A percentile compares a stretch with the other conserved stretches of the same genome.
Evolutionary conservation across 306 rosid genomes (phyloP).

Genomic region (Cicer cuneatum): DNA sequence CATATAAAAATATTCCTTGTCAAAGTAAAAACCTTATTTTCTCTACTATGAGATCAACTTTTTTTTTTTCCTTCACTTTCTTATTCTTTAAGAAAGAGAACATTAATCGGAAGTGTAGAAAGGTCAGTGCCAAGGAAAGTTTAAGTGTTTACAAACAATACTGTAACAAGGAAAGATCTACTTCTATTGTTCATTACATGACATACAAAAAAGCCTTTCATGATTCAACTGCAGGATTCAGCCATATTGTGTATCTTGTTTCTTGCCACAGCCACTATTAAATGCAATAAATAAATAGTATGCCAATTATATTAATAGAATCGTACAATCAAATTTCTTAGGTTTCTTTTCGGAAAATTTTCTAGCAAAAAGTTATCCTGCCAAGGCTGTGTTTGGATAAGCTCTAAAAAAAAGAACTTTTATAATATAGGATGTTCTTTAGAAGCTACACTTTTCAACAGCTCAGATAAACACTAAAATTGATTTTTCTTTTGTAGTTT

Average conservation of each 20-base stretch:
- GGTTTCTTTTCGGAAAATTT: background rate
- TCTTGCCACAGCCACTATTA: constrained; percentile 6
- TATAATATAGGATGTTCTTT: background rate
- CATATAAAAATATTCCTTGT: constrained; percentile 7
- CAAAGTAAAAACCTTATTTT: constrained; percentile 18
- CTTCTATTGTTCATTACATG: constrained; percentile 9
- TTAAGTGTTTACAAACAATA: background rate
- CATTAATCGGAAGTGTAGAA: constrained; percentile 15
- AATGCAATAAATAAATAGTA: background rate
- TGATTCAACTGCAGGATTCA: constrained; percentile 19
- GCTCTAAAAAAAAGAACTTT: background rate
- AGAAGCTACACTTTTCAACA: background rate
- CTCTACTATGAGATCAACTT: background rate
- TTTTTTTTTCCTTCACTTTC: background rate
- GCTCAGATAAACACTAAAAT: constrained; percentile 14
- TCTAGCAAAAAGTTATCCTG: background rate
- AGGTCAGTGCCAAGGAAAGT: background rate
- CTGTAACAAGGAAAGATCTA: constrained; percentile 22
- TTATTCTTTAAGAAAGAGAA: background rate
- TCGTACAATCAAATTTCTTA: background rate
- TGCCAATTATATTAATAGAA: background rate
- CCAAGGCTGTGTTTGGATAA: background rate
- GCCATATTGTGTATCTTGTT: background rate
- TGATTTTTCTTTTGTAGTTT: background rate
- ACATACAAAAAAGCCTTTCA: constrained; percentile 19